Evolutionary conservation across 164 flowering plant genomes (phyloP), one percentile per base, ranked within the genome.

Genomic region (Brasenia schreberi): DNA sequence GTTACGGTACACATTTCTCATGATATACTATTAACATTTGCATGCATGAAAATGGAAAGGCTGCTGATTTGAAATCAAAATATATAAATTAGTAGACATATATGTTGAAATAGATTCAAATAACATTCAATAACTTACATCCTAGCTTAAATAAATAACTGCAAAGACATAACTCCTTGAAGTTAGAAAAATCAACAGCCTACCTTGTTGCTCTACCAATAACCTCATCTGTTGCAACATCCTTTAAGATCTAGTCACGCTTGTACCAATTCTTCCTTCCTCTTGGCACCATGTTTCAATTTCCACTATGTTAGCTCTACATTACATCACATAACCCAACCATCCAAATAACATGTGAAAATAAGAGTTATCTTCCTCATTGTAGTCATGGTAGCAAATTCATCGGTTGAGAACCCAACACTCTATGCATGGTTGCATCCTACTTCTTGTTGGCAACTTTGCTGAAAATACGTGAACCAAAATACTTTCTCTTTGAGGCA

Each of bases 181-280:
- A 49, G 56, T 9, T 49, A 49, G 12, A 49, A 49, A 49, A 14
- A 4, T 49, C 56, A 14, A 17, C 7, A 58, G 53, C 39, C 65
- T 66, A 91, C 99, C 99, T 91, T 16, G 99, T 94, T 63, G 99
- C 99, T 76, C 99, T 82, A 70, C 97, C 97, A 75, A 89, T 94
- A 66, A 94, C 91, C 71, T 80, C 72, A 75, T 84, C 92, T 69
- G 84, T 89, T 18, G 89, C 84, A 76, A 70, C 81, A 77, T 95
- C 96, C 80, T 86, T 92, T 14, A 95, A 70, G 75, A 95, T 89
- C 92, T 91, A 95, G 74, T 92, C 99, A 64, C 99, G 92, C 97
- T 83, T 5, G 96, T 89, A 68, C 96, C 96, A 67, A 88, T 89
- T 75, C 90, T 79, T 67, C 99, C 99, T 77, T 94, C 97, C 17